These are phyloP conservation scores for Yamadazyma buinensis DNA, from an alignment of 1,139 yeast genomes.

Conservation along the genomic window DNA sequence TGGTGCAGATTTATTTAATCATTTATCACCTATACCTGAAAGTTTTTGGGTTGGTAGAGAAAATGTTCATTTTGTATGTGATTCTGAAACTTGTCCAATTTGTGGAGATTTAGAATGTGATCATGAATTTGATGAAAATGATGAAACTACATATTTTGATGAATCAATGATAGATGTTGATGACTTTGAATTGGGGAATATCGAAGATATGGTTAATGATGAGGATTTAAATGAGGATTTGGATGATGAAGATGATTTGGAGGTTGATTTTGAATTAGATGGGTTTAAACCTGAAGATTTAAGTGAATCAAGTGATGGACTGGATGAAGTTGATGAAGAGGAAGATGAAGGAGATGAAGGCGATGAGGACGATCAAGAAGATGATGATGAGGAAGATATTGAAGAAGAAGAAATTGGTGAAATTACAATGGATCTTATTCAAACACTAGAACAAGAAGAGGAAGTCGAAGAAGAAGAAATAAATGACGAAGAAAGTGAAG, in stretches of 20 bases:
- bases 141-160: conserved; percentile 13
- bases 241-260: conserved; percentile 1
- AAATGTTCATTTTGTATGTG: conserved; percentile 71
- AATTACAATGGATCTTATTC: conserved; percentile 37
- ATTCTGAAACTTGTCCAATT: conserved; percentile 57
- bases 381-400: conserved; percentile 10
- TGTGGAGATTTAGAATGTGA: conserved; percentile 76
- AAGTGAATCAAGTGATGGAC: conserved; percentile 9
- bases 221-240: conserved; percentile 11
- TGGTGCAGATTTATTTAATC: conserved; percentile 88
- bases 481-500: conserved; percentile 23
- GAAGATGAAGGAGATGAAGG: background rate
- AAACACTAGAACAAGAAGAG: conserved; percentile 21
- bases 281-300: conserved; percentile 12
- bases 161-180: conserved; percentile 18
- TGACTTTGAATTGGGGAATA: conserved; percentile 20
- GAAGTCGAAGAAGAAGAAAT: conserved; percentile 26
- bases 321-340: conserved; percentile 1
- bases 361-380: conserved; percentile 13
- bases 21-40: conserved; percentile 38
- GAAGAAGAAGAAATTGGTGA: conserved; percentile 13
- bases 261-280: background rate
- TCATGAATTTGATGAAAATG: conserved; percentile 33
- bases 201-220: conserved; percentile 17
- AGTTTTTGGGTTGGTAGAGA: conserved; percentile 33